Evolutionary conservation across 1,139 yeast species (phyloP), one percentile per base, ranked within the genome.

Genomic region (Diutina neorugosa): DNA sequence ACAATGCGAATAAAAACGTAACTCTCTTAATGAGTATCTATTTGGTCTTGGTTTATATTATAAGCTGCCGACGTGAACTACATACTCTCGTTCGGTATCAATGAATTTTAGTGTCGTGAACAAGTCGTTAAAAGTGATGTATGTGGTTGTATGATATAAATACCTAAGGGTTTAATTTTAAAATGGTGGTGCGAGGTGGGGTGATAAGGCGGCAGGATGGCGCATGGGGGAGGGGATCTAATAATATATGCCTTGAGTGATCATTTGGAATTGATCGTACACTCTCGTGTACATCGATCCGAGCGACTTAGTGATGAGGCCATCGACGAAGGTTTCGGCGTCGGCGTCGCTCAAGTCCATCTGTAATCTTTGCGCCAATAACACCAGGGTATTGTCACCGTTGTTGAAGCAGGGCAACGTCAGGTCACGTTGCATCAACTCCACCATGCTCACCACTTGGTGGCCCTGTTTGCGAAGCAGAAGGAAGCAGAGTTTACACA

Each of bases 191-290:
- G 43, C 9, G 18, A 8, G 43, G 43, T 40, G 20, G 20, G 18
- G 43, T 16, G 20, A 11, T 18, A 7, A 19, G 20, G 20, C 20
- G 43, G 7, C 43, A n/a, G 43, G 1, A 16, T n/a, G 20, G 48
- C 23, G 31, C 31, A 21, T 34, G 18, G n/a, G 19, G 9, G 7
- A 4, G 25, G 4, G 19, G n/a, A n/a, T n/a, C 41, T 46, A 82
- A 62, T 85, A 84, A 65, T 88, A 90, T 27, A 91, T 93, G 47
- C 98, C 98, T 67, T 93, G 98, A 0, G 98, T 90, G 52, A 90
- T 69, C 66, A 93, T 70, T 69, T 93, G 98, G 69, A 86, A 93
- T 66, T 91, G 98, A 65, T 93, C 98, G 63, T 93, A 93, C 44
- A 93, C 71, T 59, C 97, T 74, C 0, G 98, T 93, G 67, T 90